Base-by-base conservation (phyloP, 1,139 yeast species). In the Yamadazyma kanchanaburiensis region DNA sequence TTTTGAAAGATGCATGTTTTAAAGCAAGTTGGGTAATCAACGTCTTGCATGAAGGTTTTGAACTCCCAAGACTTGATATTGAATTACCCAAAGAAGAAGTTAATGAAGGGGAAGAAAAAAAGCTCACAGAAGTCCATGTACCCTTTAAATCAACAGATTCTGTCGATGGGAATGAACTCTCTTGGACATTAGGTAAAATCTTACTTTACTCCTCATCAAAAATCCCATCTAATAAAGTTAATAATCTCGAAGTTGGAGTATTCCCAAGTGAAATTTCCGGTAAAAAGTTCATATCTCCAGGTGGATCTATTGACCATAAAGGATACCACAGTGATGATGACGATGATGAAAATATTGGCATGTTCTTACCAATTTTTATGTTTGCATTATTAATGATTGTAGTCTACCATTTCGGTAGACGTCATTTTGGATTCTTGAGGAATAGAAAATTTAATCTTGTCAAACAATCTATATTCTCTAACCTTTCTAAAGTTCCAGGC, bases 1-100 rank as follows among this genome's bases (percentile, higher is more conserved):
- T 66, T 31, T 59, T 83, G 33, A 64, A 60, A 34, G 82, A 78
- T 47, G 81, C 89, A 2, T 84, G 94, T 52, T 84, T 84, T 57
- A 84, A 84, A 46, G 89, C 91, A 6, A 76, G 80, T 43, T 84
- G 94, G 94, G 84, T 84, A 2, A 64, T 82, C 22, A 82, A 80
- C 50, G 64, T 84, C 11, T 58, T 84, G 24, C 94, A 84, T 46
- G 94, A 84, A 45, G 94, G 94, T 1, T 83, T 82, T 49, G 81
- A 74, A 24, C 58, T 84, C 22, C 94, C 94, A 2, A 53, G 87
- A 37, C 57, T 76, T 9, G 84, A 74, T 6, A 38, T 77, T 23
- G 82, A 77, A 24, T 49, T 67, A 0, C 51, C 52, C 3, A 34
- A 51, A 27, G 39, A 42, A 30, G 33, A 45, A 27, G 30, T 39